These are phyloP conservation scores for Emmonsia crescens DNA, from an alignment of 2,329 filamentous ascomycete genomes.

Conservation along the genomic window DNA sequence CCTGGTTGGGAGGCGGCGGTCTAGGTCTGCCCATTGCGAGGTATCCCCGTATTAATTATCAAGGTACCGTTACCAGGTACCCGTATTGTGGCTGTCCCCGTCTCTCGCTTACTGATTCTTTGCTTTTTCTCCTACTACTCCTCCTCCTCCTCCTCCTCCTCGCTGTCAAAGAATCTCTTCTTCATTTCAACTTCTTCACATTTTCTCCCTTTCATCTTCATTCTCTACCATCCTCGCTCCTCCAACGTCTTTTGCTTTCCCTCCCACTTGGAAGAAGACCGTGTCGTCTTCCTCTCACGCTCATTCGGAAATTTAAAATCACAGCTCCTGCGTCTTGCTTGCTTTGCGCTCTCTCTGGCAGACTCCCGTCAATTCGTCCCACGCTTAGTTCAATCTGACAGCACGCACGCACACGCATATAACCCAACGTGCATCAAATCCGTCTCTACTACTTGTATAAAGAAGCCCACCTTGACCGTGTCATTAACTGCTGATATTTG, in stretches of 20 bases:
- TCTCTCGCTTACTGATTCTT: conserved; percentile 8
- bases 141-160: conserved; percentile 18
- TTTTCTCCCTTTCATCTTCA: conserved; percentile 10
- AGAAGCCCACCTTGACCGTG: neutral
- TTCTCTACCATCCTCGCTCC: conserved; percentile 11
- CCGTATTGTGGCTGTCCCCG: neutral
- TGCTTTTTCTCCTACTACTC: conserved; percentile 17
- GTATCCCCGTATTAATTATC: no score
- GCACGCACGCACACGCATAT: no score
- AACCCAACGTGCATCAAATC: neutral
- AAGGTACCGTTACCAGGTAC: neutral
- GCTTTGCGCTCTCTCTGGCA: neutral
- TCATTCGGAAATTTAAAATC: conserved; percentile 28
- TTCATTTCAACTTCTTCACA: conserved; percentile 13
- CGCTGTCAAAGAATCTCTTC: conserved; percentile 6
- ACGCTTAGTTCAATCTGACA: neutral
- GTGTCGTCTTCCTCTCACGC: conserved; percentile 28
- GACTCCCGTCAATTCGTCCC: neutral
- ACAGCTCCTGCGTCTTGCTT: neutral
- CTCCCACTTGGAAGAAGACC: conserved; percentile 32
- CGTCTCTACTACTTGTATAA: neutral
- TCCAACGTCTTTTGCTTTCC: conserved; percentile 22
- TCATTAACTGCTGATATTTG: neutral
- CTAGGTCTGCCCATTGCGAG: neutral
- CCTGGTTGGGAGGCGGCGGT: neutral